Evolutionary conservation across 352 stramenopile genomes (phyloP).

Genomic region (Globisporangium perplexum): DNA sequence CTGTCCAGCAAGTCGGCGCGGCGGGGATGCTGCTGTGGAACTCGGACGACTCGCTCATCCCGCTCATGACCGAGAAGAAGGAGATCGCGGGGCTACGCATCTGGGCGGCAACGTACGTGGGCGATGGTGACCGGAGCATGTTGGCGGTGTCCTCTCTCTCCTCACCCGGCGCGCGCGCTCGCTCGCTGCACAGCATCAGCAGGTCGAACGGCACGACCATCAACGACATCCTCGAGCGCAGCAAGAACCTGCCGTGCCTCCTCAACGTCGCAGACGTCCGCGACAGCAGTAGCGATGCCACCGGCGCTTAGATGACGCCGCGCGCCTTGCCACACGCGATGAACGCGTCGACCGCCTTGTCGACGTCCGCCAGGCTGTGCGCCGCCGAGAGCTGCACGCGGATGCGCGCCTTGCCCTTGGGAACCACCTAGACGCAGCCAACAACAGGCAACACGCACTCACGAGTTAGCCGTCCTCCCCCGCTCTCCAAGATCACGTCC

Average conservation of each 20-base stretch:
- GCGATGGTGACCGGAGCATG: background rate
- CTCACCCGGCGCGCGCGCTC: constrained; percentile 12
- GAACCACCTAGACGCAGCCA: constrained; percentile 59
- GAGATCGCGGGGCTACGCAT: constrained; percentile 44
- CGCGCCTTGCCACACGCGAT: constrained; percentile 86
- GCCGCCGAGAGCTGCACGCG: constrained; percentile 90
- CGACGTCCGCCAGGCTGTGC: constrained; percentile 89
- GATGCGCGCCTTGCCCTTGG: constrained; percentile 90
- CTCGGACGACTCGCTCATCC: constrained; percentile 50
- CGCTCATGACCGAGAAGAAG: constrained; percentile 57
- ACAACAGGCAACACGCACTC: no score
- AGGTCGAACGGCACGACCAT: constrained; percentile 38
- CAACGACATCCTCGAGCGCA: constrained; percentile 31
- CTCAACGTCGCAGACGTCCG: constrained; percentile 29
- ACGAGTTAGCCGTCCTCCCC: background rate
- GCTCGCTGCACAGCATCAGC: constrained; percentile 28
- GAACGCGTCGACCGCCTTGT: constrained; percentile 90
- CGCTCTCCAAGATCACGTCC: no score
- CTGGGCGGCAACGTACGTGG: constrained; percentile 51
- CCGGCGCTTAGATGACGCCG: constrained; percentile 42
- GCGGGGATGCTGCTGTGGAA: constrained; percentile 64
- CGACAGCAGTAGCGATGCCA: background rate
- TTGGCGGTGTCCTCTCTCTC: constrained; percentile 7
- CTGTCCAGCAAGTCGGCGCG: constrained; percentile 41
- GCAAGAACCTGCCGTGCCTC: constrained; percentile 52